A percentile compares a stretch with the other conserved stretches of the same genome.
phyloP scores from a whole-genome alignment of 208 protist species.

The Leptomonas seymouri region DNA sequence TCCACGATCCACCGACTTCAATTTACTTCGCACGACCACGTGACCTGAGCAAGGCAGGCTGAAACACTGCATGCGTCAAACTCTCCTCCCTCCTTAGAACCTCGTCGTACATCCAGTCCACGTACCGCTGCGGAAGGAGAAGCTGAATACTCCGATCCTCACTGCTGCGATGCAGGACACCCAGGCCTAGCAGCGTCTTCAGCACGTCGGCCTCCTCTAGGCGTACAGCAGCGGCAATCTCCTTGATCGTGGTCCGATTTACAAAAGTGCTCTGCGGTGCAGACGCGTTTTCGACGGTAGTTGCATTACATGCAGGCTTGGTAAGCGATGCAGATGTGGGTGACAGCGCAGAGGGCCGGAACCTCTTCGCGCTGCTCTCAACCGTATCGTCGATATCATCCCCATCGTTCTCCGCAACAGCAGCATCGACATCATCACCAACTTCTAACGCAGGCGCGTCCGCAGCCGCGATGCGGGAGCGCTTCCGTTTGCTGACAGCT shows the following conservation, averaged over 20 bases:
- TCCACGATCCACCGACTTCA: too few species aligned
- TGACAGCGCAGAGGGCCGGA: not conserved
- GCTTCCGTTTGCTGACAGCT: slow-evolving; percentile 7
- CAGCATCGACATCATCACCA: not conserved
- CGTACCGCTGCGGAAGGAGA: slow-evolving; percentile 63
- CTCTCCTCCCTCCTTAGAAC: slow-evolving; percentile 32
- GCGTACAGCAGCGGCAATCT: slow-evolving; percentile 62
- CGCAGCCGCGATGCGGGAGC: not conserved
- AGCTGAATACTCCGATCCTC: slow-evolving; percentile 66
- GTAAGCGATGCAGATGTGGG: not conserved
- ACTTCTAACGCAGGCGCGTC: not conserved
- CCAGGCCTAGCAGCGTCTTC: slow-evolving; percentile 66
- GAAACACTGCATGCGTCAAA: slow-evolving; percentile 45
- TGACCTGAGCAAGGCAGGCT: slow-evolving; percentile 36
- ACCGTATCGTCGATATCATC: not conserved
- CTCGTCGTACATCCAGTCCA: slow-evolving; percentile 41
- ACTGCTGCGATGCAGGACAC: slow-evolving; percentile 77
- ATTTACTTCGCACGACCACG: not conserved
- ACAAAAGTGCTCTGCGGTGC: not conserved
- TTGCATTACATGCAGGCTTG: not conserved
- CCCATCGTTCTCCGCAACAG: not conserved
- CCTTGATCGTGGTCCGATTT: slow-evolving; percentile 33
- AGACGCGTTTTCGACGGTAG: not conserved
- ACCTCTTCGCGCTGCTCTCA: not conserved
- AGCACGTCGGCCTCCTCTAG: slow-evolving; percentile 86